A percentile compares a stretch with the other conserved stretches of the same genome.
Conservation (phyloP, 805 yeast species). For the Pichia paraexigua region DNA sequence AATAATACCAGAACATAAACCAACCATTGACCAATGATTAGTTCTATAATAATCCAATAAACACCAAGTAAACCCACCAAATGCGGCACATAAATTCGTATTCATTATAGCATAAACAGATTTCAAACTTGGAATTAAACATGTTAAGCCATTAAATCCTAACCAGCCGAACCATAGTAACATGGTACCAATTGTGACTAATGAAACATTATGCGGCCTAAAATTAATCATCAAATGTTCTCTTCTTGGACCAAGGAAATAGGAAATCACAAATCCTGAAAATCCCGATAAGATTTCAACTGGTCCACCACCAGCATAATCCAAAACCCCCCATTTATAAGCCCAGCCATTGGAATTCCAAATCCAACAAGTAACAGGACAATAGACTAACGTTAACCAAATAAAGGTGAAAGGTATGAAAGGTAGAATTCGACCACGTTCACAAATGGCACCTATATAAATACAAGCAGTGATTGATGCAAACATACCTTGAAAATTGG, state of each 20-base stretch:
- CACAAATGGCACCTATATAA: conserved; percentile 87
- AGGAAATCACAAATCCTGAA: conserved; percentile 81
- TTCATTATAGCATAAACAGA: conserved; percentile 89
- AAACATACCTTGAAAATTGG: conserved; percentile 86
- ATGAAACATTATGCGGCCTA: conserved; percentile 90
- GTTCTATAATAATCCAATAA: conserved; percentile 81
- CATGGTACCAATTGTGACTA: conserved; percentile 82
- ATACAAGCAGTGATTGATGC: conserved; percentile 87
- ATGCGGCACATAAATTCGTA: conserved; percentile 80
- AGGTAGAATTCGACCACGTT: conserved; percentile 85
- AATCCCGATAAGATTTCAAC: conserved; percentile 91
- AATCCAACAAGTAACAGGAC: conserved; percentile 93
- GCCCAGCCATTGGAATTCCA: conserved; percentile 97
- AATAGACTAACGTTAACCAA: conserved; percentile 89
- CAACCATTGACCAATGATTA: conserved; percentile 89
- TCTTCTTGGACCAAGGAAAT: conserved; percentile 68
- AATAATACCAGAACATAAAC: conserved; percentile 89
- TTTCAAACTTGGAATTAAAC: conserved; percentile 71
- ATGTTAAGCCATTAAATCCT: conserved; percentile 88
- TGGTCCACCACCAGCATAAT: conserved; percentile 98
- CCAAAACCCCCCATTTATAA: conserved; percentile 80
- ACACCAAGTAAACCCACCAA: conserved; percentile 92
- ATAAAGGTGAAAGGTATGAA: conserved; percentile 71
- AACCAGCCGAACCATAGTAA: conserved; percentile 94
- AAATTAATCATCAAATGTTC: conserved; percentile 75